phyloP scores from a whole-genome alignment of 768 basidiomycete genomes.

The Nevesoporus exiguus region DNA sequence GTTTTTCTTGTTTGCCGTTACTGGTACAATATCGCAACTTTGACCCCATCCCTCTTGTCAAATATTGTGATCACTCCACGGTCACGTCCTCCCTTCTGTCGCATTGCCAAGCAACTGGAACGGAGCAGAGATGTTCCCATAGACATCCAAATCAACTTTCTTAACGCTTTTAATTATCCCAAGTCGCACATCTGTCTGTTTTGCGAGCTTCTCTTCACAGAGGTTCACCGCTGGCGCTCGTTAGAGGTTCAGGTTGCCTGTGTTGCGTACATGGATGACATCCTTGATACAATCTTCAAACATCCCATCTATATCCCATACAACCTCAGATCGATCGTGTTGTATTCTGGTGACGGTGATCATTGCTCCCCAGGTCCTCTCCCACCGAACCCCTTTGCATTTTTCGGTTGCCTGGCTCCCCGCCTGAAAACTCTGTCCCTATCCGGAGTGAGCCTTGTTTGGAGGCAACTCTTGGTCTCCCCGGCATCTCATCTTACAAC shows the following conservation, averaged over 20 bases:
- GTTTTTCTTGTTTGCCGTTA: background rate
- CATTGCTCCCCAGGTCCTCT: background rate
- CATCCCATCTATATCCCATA: background rate
- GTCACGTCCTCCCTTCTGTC: background rate
- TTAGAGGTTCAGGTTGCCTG: background rate
- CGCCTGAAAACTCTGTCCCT: background rate
- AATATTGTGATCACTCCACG: background rate
- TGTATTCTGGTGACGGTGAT: background rate
- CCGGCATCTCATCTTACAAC: fast-evolving
- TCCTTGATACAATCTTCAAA: background rate
- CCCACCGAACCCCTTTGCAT: background rate
- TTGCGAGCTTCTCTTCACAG: background rate
- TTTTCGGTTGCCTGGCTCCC: background rate
- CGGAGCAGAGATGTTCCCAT: background rate
- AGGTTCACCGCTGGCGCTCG: background rate
- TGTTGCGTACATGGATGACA: fast-evolving
- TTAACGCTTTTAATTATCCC: too few relatives aligned
- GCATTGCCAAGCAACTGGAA: background rate
- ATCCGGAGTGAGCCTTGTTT: background rate
- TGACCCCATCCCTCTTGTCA: background rate
- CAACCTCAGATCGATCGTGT: background rate
- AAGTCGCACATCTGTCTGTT: background rate
- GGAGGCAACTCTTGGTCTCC: background rate
- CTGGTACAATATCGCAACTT: background rate
- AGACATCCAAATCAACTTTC: background rate